A percentile compares a stretch with the other conserved stretches of the same genome.
Evolutionary conservation across 2,329 filamentous ascomycete genomes (phyloP).

Genomic region (Xylariaceae sp.): DNA sequence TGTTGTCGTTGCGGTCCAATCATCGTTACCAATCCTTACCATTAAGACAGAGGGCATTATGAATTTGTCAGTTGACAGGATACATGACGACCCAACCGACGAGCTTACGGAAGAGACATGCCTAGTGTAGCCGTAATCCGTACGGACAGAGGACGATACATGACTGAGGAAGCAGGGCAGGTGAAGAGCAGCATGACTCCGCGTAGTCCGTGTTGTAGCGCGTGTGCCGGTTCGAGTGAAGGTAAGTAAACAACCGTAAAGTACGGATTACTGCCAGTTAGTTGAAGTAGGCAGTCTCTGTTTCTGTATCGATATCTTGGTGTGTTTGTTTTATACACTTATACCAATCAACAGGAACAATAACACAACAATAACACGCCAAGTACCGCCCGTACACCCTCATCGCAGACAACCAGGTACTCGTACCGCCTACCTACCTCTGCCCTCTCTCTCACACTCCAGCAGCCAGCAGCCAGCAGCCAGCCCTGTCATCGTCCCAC

Average conservation of each 20-base stretch:
- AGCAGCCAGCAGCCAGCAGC: not conserved
- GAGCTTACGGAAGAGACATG: not conserved
- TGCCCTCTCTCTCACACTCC: not conserved
- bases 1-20: not conserved
- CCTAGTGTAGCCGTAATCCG: not conserved
- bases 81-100: not conserved
- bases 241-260: no score
- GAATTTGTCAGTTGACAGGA: slow-evolving; percentile 32
- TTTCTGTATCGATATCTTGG: no score
- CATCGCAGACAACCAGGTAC: not conserved
- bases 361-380: not conserved
- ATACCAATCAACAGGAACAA: no score
- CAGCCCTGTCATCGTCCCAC: slow-evolving; percentile 14
- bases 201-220: no score
- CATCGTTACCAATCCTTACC: not conserved
- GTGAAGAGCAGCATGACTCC: no score
- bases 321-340: no score
- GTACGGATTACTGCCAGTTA: no score
- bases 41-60: slow-evolving; percentile 19
- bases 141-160: not conserved
- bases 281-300: no score
- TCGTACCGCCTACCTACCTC: not conserved
- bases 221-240: no score
- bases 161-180: no score
- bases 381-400: not conserved